Conservation (phyloP, 1,284 basidiomycete species). For the Irpex sp. region DNA sequence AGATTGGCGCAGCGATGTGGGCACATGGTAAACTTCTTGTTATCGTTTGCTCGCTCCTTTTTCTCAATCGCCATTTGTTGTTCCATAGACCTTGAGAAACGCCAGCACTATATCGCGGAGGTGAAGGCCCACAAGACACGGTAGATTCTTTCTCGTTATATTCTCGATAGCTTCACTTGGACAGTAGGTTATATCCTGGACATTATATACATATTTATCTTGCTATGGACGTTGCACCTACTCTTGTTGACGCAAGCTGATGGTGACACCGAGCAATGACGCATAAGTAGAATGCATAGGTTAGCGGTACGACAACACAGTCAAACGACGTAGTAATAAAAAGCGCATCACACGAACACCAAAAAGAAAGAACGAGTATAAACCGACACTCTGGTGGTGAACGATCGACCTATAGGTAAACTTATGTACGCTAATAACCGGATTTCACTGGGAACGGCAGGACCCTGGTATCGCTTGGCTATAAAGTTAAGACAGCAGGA, state of each 20-base stretch:
- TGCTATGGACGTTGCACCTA: too few relatives aligned
- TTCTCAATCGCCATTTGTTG: not conserved
- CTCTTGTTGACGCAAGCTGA: too few relatives aligned
- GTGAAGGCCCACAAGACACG: slow-evolving; percentile 11
- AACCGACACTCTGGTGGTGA: not conserved
- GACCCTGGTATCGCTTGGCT: not conserved
- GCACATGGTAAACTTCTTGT: slow-evolving; percentile 53
- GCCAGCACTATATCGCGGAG: slow-evolving; percentile 62
- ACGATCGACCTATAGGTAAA: not conserved
- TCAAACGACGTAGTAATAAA: too few relatives aligned
- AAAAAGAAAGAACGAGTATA: too few relatives aligned
- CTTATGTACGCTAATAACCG: not conserved
- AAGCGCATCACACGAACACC: too few relatives aligned
- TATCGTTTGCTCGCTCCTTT: not conserved
- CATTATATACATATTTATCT: too few relatives aligned
- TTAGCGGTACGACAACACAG: too few relatives aligned
- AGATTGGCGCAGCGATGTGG: slow-evolving; percentile 91
- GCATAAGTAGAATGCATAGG: too few relatives aligned
- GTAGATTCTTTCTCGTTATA: not conserved
- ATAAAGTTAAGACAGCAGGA: not conserved
- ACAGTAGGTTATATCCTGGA: too few relatives aligned
- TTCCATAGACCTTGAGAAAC: slow-evolving; percentile 74
- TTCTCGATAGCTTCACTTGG: too few relatives aligned
- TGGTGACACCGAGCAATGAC: too few relatives aligned
- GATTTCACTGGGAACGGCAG: not conserved